Conservation (phyloP, 2,329 filamentous ascomycete genomes). For the Talaromyces sp. region DNA sequence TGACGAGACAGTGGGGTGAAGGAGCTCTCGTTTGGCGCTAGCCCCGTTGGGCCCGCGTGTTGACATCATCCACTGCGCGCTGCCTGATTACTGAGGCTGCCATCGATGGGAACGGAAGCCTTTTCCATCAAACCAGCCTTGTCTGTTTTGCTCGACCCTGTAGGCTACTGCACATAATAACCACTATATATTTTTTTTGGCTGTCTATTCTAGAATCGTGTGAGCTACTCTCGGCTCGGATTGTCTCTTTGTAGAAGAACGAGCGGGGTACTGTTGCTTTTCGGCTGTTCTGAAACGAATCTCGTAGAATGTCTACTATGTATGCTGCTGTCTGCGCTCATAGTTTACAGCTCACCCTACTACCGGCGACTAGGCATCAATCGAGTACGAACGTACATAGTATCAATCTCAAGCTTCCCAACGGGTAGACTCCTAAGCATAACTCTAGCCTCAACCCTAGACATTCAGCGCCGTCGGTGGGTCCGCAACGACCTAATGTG, state of each 20-base stretch:
- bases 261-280: neutral
- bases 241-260: neutral
- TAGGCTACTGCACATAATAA: no score
- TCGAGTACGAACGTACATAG: no score
- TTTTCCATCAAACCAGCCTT: neutral
- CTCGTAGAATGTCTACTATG: neutral
- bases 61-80: slow-evolving; percentile 3
- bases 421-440: neutral
- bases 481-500: no score
- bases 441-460: neutral
- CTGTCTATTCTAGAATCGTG: no score
- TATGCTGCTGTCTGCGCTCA: neutral
- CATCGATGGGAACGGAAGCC: neutral
- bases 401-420: no score
- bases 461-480: neutral
- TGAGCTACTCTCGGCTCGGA: no score
- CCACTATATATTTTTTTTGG: no score
- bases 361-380: neutral
- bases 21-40: neutral
- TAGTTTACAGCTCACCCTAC: neutral
- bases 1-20: no score
- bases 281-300: neutral
- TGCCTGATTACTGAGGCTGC: slow-evolving; percentile 2
- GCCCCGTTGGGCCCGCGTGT: neutral
- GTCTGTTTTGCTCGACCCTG: no score